Evolutionary conservation across 148 eudicot genomes (phyloP), one percentile per base, ranked within the genome.

Genomic region (Simmondsia chinensis): DNA sequence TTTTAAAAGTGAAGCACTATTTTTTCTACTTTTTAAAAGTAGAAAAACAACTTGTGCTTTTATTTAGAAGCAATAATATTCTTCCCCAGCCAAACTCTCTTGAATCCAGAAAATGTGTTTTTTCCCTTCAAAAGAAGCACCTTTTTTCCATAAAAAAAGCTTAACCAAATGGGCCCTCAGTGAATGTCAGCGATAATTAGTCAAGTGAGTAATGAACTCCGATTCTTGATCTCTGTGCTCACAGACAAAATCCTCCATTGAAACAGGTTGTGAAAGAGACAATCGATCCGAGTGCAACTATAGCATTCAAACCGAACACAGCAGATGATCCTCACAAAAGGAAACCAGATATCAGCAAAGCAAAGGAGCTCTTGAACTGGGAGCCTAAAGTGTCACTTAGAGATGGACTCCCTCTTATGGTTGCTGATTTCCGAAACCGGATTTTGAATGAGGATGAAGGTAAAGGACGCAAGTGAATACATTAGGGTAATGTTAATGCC

Each of bases 321-420:
- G 89, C 83, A 15, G 95, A 85, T 60, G 95, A 85, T 68, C 95
- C 95, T 19, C 95, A 85, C 45, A 81, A 69, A 68, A 70, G 95
- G 68, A 85, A 85, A 50, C 95, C 95, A 23, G 95, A 85, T 77
- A 85, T 85, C 58, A 67, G 73, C 71, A 85, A 68, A 54, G 95
- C 89, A 20, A 85, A 77, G 62, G 86, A 80, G 26, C 73, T 81
- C 9, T 67, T 85, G 51, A 72, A 81, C 64, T 85, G 95, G 95
- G 86, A 85, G 64, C 95, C 95, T 10, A 85, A 77, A 53, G 52
- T 85, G 14, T 52, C 95, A 14, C 59, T 85, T 24, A 69, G 74
- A 29, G 80, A 85, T 8, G 95, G 95, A 14, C 72, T 85, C 38
- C 91, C 95, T 30, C 73, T 54, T 14, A 85, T 85, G 95, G 91